These are phyloP conservation scores for Eucalyptus erythrocorys DNA, from an alignment of 345 rosid species.

Conservation along the genomic window DNA sequence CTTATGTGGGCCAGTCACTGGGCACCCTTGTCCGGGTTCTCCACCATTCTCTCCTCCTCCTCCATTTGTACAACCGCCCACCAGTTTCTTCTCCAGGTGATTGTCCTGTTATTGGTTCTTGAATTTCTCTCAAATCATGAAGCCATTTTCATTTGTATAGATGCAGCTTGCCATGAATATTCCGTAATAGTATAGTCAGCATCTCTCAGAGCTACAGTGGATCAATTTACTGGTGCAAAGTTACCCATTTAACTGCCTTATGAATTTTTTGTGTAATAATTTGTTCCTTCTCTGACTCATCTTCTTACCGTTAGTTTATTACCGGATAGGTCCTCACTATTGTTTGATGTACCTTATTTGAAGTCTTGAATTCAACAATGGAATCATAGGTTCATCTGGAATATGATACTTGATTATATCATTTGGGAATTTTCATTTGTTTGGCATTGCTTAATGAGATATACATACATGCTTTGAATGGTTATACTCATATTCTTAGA, in stretches of 20 bases:
- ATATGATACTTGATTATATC: background rate
- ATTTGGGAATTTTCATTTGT: background rate
- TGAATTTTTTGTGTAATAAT: background rate
- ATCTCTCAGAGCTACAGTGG: background rate
- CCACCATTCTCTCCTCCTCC: conserved; percentile 99
- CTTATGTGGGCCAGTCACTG: conserved; percentile 96
- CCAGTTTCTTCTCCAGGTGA: conserved; percentile 66
- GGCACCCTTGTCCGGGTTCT: conserved; percentile 95
- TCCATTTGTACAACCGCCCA: conserved; percentile 82
- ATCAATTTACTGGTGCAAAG: background rate
- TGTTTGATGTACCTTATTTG: background rate
- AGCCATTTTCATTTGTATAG: background rate
- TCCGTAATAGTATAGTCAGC: background rate
- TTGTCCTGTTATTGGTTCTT: background rate
- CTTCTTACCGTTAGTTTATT: background rate
- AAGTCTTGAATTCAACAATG: background rate
- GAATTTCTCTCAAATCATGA: background rate
- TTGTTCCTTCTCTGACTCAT: background rate
- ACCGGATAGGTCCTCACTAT: background rate
- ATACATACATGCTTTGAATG: background rate
- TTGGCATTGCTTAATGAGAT: background rate
- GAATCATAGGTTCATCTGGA: background rate
- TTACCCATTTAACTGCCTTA: background rate
- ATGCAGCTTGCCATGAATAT: background rate
- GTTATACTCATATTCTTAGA: background rate